Conservation (phyloP, 129 eudicot species). For the Calendula officinalis region DNA sequence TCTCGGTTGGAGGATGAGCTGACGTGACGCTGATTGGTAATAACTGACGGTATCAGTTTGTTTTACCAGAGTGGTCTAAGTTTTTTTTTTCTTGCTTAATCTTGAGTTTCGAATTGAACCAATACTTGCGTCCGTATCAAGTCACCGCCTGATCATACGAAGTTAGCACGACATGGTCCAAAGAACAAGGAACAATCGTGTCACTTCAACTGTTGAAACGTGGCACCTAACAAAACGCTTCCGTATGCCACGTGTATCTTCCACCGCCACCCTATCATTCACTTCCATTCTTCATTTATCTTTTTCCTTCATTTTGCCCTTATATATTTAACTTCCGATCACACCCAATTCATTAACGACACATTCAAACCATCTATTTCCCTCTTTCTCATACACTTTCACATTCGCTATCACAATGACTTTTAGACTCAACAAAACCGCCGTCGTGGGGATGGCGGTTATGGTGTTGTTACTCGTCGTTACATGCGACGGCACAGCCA, state of each 20-base stretch:
- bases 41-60: too few species aligned
- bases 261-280: conserved; percentile 13
- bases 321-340: not conserved
- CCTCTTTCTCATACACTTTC: too few species aligned
- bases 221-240: conserved; percentile 1
- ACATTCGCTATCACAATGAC: not conserved
- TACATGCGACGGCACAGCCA: conserved; percentile 12
- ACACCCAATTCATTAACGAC: not conserved
- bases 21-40: too few species aligned
- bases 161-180: conserved; percentile 12
- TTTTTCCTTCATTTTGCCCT: not conserved
- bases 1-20: too few species aligned
- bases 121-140: not conserved
- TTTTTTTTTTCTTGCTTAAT: too few species aligned
- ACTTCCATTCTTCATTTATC: not conserved
- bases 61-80: too few species aligned
- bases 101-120: conserved; percentile 4
- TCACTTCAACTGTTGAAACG: conserved; percentile 16
- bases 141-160: conserved; percentile 5
- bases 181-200: conserved; percentile 12
- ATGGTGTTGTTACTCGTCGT: conserved; percentile 16
- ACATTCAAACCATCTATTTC: too few species aligned
- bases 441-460: not conserved
- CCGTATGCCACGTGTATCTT: conserved; percentile 8
- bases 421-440: conserved; percentile 4